Evolutionary conservation across 2,329 filamentous ascomycete species (phyloP).

Genomic region (Paracorniculantispora psalliotae): DNA sequence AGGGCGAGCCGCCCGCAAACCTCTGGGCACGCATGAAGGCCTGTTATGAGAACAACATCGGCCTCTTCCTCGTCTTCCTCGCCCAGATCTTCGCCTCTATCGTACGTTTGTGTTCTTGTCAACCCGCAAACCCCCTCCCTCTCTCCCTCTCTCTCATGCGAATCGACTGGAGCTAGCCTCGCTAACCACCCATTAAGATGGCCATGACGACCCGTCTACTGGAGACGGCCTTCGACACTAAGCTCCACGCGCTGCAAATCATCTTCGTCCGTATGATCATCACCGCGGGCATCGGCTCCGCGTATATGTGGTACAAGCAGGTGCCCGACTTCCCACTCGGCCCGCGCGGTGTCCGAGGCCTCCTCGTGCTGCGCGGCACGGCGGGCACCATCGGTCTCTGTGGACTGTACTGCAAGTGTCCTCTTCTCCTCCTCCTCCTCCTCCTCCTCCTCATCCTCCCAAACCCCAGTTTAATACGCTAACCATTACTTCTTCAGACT

Average conservation of each 20-base stretch:
- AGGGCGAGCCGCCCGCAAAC: neutral
- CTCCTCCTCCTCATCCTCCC: neutral
- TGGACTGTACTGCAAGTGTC: constrained; percentile 44
- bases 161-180: too few relatives aligned
- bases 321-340: constrained; percentile 64
- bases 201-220: constrained; percentile 35
- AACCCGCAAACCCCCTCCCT: neutral
- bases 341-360: constrained; percentile 51
- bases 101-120: constrained; percentile 21
- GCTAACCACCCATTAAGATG: constrained; percentile 33
- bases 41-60: constrained; percentile 45
- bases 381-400: constrained; percentile 63
- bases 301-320: constrained; percentile 37
- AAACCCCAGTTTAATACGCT: rapidly evolving
- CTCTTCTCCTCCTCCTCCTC: too few relatives aligned
- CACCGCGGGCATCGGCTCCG: constrained; percentile 31
- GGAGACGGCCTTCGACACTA: constrained; percentile 28
- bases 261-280: constrained; percentile 39
- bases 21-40: constrained; percentile 16
- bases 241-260: constrained; percentile 37
- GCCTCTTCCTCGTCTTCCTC: constrained; percentile 35
- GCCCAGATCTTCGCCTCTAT: constrained; percentile 38
- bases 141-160: too few relatives aligned
- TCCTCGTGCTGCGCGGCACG: constrained; percentile 60
- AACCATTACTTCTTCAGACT: constrained; percentile 31